Evolutionary conservation across 768 basidiomycete species (phyloP).

Genomic region (Russula lepida): DNA sequence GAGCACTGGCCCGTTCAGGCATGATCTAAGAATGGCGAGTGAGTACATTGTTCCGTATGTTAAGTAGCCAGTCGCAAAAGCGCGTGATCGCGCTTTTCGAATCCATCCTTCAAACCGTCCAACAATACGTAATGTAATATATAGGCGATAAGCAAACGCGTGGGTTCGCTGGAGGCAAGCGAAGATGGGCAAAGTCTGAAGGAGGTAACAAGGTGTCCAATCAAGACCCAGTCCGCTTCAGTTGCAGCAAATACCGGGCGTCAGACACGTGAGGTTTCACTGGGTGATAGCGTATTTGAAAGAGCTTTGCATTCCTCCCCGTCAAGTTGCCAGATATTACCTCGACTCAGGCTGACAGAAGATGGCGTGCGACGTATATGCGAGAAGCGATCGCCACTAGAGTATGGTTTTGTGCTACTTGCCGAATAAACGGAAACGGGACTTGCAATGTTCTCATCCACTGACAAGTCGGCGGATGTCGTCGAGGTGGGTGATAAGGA

Average conservation of each 20-base stretch:
- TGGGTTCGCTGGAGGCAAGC: neutral
- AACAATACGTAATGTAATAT: conserved; percentile 12
- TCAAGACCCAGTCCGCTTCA: neutral
- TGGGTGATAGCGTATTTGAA: conserved; percentile 4
- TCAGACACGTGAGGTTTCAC: conserved; percentile 9
- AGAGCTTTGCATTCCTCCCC: conserved; percentile 48
- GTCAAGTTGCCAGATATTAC: conserved; percentile 66
- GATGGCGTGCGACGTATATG: conserved; percentile 15
- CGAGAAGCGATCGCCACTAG: conserved; percentile 11
- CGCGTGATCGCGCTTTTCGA: conserved; percentile 4
- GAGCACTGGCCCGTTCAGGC: neutral
- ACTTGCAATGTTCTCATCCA: conserved; percentile 40
- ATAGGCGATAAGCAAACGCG: neutral
- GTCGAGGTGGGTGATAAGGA: conserved; percentile 45
- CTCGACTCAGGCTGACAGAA: conserved; percentile 29
- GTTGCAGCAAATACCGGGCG: neutral
- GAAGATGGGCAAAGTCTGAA: neutral
- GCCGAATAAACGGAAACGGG: conserved; percentile 15
- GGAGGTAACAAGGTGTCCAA: neutral
- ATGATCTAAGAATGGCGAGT: conserved; percentile 4
- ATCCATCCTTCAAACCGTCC: conserved; percentile 17
- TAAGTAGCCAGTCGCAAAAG: conserved; percentile 1
- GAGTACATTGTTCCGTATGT: conserved; percentile 17
- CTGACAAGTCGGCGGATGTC: conserved; percentile 55
- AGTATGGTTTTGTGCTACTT: conserved; percentile 7